phyloP scores from a whole-genome alignment of 805 yeast genomes.

The Lipomyces yamadae region DNA sequence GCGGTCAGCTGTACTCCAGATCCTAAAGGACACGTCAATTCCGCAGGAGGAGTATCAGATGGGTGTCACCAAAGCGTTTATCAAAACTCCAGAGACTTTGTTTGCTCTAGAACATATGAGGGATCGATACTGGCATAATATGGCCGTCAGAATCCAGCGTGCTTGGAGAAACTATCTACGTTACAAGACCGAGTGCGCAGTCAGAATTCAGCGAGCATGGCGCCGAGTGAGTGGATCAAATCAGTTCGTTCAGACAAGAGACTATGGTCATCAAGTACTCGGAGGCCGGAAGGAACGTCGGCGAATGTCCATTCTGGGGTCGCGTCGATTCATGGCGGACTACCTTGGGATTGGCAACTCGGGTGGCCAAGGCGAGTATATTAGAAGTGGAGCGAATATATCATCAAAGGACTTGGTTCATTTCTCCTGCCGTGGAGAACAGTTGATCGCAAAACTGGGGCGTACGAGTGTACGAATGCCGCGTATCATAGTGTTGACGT shows the following conservation, averaged over 20 bases:
- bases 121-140: constrained; percentile 95
- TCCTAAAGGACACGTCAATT: constrained; percentile 65
- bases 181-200: constrained; percentile 85
- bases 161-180: constrained; percentile 89
- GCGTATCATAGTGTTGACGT: constrained; percentile 73
- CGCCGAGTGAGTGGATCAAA: constrained; percentile 80
- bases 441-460: constrained; percentile 84
- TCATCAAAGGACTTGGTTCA: constrained; percentile 59
- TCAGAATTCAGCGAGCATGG: constrained; percentile 79
- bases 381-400: constrained; percentile 53
- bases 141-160: constrained; percentile 97
- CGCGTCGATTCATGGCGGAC: constrained; percentile 92
- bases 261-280: constrained; percentile 73
- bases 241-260: constrained; percentile 81
- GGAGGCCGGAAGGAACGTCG: constrained; percentile 86
- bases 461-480: constrained; percentile 82
- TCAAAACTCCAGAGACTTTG: constrained; percentile 94
- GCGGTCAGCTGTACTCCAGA: constrained; percentile 58
- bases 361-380: constrained; percentile 76
- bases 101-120: constrained; percentile 95
- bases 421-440: constrained; percentile 83
- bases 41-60: constrained; percentile 84
- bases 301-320: constrained; percentile 82
- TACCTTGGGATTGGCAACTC: constrained; percentile 81
- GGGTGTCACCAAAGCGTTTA: constrained; percentile 90